A percentile compares a stretch with the other conserved stretches of the same genome.
Evolutionary conservation across 2,329 filamentous ascomycete species (phyloP).

Genomic region (Fusarium chuoi): DNA sequence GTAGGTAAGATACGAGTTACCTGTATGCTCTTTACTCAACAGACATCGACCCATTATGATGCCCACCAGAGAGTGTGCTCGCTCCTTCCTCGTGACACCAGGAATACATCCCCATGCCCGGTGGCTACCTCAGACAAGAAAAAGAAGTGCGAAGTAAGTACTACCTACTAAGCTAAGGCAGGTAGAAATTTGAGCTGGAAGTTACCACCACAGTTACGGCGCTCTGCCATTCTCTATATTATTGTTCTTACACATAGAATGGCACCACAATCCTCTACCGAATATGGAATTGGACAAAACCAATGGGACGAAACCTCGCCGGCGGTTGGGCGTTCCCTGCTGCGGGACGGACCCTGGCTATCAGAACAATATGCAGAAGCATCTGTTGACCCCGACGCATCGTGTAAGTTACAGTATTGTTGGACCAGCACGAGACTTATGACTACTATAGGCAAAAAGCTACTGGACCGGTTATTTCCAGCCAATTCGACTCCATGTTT

Average conservation of each 20-base stretch:
- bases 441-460: not conserved
- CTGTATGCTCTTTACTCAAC: not conserved
- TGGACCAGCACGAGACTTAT: not conserved
- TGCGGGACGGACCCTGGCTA: not conserved
- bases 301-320: not conserved
- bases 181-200: not conserved
- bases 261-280: fast-evolving
- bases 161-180: too few relatives aligned
- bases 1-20: not conserved
- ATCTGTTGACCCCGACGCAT: not conserved
- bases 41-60: not conserved
- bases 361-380: not conserved
- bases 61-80: not conserved
- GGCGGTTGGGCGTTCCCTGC: not conserved
- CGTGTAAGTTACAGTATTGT: not conserved
- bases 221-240: not conserved
- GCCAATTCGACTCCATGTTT: not conserved
- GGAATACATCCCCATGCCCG: too few relatives aligned
- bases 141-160: too few relatives aligned
- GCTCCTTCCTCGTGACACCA: not conserved
- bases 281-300: not conserved
- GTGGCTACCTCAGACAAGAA: too few relatives aligned
- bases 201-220: not conserved
- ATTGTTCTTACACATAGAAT: not conserved
- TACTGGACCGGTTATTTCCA: not conserved